Evolutionary conservation across 2,329 filamentous ascomycete genomes (phyloP).

Genomic region (Neofusicoccum parvum): DNA sequence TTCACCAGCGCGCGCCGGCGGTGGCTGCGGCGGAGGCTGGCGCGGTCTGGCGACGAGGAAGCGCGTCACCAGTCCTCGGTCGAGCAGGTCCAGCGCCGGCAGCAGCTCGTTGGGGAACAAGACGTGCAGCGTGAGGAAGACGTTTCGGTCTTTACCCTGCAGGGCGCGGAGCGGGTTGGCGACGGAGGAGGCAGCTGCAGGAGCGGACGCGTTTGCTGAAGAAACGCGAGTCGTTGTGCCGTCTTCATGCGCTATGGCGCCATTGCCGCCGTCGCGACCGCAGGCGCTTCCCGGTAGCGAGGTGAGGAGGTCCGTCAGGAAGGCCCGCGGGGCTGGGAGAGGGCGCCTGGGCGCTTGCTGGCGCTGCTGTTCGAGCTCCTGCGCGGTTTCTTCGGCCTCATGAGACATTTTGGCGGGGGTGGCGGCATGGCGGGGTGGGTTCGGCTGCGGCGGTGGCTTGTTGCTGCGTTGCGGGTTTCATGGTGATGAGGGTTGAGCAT

Average conservation of each 20-base stretch:
- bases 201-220: not conserved
- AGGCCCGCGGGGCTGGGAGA: constrained; percentile 30
- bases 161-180: constrained; percentile 28
- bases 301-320: constrained; percentile 38
- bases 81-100: constrained; percentile 83
- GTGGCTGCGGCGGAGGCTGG: not conserved
- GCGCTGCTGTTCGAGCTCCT: not conserved
- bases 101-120: constrained; percentile 80
- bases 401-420: constrained; percentile 9
- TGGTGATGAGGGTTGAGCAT: not conserved
- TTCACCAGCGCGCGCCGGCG: not conserved
- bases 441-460: not conserved
- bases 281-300: constrained; percentile 26
- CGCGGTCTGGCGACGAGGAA: constrained; percentile 29
- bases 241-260: not conserved
- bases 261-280: not conserved
- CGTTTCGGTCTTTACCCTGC: constrained; percentile 43
- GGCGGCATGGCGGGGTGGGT: constrained; percentile 2
- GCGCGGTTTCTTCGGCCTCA: not conserved
- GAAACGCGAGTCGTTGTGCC: not conserved
- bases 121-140: constrained; percentile 80
- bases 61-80: constrained; percentile 70
- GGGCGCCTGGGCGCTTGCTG: not conserved
- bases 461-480: constrained; percentile 16
- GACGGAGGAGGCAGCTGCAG: constrained; percentile 12